Conservation (phyloP, 2,329 filamentous ascomycete species). For the Incumbomyces delicatus region DNA sequence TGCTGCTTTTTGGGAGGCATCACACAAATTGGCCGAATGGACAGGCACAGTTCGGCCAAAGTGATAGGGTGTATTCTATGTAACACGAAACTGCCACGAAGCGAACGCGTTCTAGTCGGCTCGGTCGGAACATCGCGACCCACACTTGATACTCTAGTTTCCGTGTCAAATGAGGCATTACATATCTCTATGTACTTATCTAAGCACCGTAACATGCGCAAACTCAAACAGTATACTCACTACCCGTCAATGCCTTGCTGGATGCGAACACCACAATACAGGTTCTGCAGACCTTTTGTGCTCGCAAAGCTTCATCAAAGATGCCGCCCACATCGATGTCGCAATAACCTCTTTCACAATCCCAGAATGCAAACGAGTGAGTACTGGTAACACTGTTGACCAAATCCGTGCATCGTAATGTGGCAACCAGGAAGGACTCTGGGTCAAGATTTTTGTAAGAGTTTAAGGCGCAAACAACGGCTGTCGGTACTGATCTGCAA, state of each 20-base stretch:
- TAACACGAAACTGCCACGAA: background rate
- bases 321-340: background rate
- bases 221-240: too few species aligned
- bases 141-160: too few species aligned
- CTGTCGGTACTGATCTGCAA: constrained; percentile 1
- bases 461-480: constrained; percentile 6
- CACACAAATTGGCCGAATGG: too few species aligned
- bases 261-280: too few species aligned
- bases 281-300: background rate
- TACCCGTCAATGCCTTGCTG: too few species aligned
- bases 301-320: constrained; percentile 1
- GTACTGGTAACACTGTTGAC: constrained; percentile 1
- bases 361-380: constrained; percentile 1
- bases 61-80: too few species aligned
- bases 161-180: background rate
- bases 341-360: constrained; percentile 3
- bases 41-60: too few species aligned
- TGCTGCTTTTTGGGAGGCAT: constrained; percentile 34
- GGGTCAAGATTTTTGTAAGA: background rate
- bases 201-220: too few species aligned
- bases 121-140: too few species aligned
- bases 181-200: too few species aligned
- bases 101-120: too few species aligned
- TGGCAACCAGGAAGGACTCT: background rate
- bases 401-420: background rate